These are phyloP conservation scores for Posidonia australis DNA, from an alignment of 106 monocot genomes.

Conservation along the genomic window DNA sequence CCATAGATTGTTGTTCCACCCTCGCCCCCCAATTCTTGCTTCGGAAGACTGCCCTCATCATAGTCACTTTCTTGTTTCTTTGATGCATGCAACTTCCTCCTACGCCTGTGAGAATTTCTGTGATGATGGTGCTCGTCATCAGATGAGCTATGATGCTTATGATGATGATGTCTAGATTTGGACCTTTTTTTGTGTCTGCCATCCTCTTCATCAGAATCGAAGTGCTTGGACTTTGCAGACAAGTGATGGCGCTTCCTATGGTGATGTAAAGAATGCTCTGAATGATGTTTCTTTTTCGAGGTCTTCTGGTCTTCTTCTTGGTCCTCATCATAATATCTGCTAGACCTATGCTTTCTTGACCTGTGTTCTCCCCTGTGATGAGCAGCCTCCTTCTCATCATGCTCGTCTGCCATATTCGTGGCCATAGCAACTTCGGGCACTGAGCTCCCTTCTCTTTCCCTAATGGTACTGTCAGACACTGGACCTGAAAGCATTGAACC, in stretches of 20 bases:
- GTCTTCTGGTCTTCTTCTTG: constrained; percentile 17
- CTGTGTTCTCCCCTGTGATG: constrained; percentile 1
- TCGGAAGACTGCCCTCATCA: constrained; percentile 3
- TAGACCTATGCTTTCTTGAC: constrained; percentile 19
- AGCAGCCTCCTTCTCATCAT: constrained; percentile 1
- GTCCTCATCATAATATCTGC: constrained; percentile 12
- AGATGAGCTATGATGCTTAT: constrained; percentile 3
- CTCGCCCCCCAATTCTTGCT: constrained; percentile 13
- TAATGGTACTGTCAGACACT: constrained; percentile 9
- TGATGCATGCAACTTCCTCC: constrained; percentile 6
- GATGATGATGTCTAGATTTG: constrained; percentile 8
- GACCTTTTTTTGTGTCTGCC: constrained; percentile 11
- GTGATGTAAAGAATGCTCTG: constrained; percentile 18
- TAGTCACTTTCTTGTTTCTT: background rate
- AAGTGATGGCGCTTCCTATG: constrained; percentile 10
- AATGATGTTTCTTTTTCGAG: constrained; percentile 35
- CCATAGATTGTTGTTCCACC: background rate
- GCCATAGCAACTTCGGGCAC: constrained; percentile 29
- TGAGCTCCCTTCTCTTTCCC: constrained; percentile 61
- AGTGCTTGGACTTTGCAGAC: constrained; percentile 24
- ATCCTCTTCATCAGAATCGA: constrained; percentile 29
- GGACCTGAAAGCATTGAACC: constrained; percentile 11
- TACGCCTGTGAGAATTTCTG: constrained; percentile 8
- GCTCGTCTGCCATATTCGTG: constrained; percentile 4
- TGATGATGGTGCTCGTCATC: constrained; percentile 29